Evolutionary conservation across 2,329 filamentous ascomycete genomes (phyloP), one percentile per base, ranked within the genome.

Genomic region (Stemphylium lycopersici): DNA sequence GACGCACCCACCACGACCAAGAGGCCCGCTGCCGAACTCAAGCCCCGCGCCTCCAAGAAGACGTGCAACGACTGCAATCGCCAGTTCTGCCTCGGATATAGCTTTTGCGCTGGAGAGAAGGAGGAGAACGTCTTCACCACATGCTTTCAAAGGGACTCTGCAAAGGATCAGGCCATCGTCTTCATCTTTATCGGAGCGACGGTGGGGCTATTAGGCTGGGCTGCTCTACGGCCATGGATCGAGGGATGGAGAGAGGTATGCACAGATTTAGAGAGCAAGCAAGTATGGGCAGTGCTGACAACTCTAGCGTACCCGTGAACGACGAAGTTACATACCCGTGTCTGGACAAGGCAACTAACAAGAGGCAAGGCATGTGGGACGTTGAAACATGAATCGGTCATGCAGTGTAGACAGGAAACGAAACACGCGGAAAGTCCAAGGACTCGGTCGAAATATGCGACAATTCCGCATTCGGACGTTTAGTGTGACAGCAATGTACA

Each of bases 111-210:
- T 59, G 81, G 78, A 29, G 84, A 81, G 16, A 84, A 82, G 63
- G 84, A 87, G 64, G 85, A 87, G 42, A 85, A 88, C 65, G 81
- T 89, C 3, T 81, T 85, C 54, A 86, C 87, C 4, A 86, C 83
- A 8, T 89, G 87, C 74, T 89, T 89, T 66, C 87, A 89, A 67
- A 77, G 87, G 50, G 87, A 89, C 69, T 87, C 85, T n/a, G 78
- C 81, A 15, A 89, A 89, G 67, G 87, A 89, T 62, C 79, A 87
- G 68, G 81, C 83, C 1, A 84, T 89, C 2, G 86, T 89, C 2
- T 83, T 85, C 55, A 81, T 87, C 22, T 89, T 89, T 67, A 87
- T 89, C 37, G 76, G 85, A 55, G 83, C 84, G 26, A 89, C 86
- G 2, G 79, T 82, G 7, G 82, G 84, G 4, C 68, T 89, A 58